A percentile compares a stretch with the other conserved stretches of the same genome.
Evolutionary conservation across 768 basidiomycete genomes (phyloP).

Genomic region (Xanthoconium stramineum): DNA sequence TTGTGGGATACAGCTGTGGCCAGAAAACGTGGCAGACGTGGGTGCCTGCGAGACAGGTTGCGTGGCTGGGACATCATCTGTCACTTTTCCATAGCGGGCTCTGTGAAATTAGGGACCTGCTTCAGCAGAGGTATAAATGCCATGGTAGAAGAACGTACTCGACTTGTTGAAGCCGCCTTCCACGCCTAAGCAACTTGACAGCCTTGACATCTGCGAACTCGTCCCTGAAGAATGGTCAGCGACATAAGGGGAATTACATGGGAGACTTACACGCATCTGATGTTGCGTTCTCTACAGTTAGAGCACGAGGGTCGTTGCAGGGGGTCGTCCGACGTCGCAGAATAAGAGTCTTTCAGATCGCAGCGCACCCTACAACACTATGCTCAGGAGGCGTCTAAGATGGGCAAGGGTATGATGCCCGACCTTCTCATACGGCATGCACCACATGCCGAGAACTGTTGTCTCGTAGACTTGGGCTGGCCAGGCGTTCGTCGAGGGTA

Average conservation of each 20-base stretch:
- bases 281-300: constrained; percentile 84
- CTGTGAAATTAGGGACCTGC: constrained; percentile 34
- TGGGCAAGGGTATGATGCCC: constrained; percentile 6
- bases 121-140: background rate
- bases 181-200: constrained; percentile 78
- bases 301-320: constrained; percentile 59
- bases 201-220: constrained; percentile 91
- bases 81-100: constrained; percentile 75
- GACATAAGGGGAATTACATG: background rate
- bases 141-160: constrained; percentile 52
- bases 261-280: constrained; percentile 88
- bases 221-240: constrained; percentile 51
- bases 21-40: constrained; percentile 7
- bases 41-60: constrained; percentile 25
- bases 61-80: constrained; percentile 35
- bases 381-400: background rate
- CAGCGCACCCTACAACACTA: constrained; percentile 69
- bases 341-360: constrained; percentile 81
- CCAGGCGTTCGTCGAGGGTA: constrained; percentile 48
- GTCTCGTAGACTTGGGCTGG: constrained; percentile 73
- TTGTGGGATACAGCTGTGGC: constrained; percentile 55
- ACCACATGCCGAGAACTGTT: constrained; percentile 92
- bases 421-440: constrained; percentile 89
- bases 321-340: constrained; percentile 44
- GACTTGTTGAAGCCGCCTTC: constrained; percentile 78